Percentiles rank a stretch among this genome's conserved stretches.
Evolutionary conservation across 2,329 filamentous ascomycete genomes (phyloP).

Genomic region (Paraphaeosphaeria sporulosa): DNA sequence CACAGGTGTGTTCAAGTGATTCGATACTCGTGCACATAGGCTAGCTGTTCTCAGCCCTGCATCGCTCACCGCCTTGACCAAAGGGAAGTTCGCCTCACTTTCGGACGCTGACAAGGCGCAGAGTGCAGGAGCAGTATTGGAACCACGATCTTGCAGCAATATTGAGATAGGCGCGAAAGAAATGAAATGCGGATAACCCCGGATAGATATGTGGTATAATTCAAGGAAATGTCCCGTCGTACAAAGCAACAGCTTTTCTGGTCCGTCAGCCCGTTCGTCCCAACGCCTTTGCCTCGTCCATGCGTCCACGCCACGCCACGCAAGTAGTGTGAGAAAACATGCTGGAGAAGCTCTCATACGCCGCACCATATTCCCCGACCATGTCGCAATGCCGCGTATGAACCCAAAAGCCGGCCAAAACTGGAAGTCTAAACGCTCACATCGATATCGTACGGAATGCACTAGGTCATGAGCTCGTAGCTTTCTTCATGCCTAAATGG

Average conservation of each 20-base stretch:
- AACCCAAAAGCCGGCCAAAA: background rate
- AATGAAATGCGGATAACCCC: constrained; percentile 3
- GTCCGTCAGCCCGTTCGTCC: constrained; percentile 19
- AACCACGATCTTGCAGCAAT: background rate
- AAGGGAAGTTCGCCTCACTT: constrained; percentile 19
- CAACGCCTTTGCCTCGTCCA: constrained; percentile 35
- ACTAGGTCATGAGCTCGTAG: constrained; percentile 24
- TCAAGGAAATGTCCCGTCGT: constrained; percentile 12
- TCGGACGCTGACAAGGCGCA: constrained; percentile 7
- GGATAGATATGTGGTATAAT: constrained; percentile 12
- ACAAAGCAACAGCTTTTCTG: constrained; percentile 13
- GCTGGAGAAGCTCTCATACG: constrained; percentile 36
- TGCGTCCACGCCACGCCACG: constrained; percentile 39
- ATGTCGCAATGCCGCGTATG: background rate
- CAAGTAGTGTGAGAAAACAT: constrained; percentile 28
- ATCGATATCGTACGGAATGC: background rate
- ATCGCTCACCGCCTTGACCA: constrained; percentile 16
- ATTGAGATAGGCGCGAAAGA: background rate
- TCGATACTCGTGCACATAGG: constrained; percentile 21
- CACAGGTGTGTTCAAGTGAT: constrained; percentile 19
- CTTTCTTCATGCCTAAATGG: constrained; percentile 32
- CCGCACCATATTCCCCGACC: constrained; percentile 12
- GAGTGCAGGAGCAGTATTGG: background rate
- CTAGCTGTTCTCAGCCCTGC: constrained; percentile 4
- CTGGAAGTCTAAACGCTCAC: constrained; percentile 1